Evolutionary conservation across 179 eudicot species (phyloP).

Genomic region (Heliamphora pulchella): DNA sequence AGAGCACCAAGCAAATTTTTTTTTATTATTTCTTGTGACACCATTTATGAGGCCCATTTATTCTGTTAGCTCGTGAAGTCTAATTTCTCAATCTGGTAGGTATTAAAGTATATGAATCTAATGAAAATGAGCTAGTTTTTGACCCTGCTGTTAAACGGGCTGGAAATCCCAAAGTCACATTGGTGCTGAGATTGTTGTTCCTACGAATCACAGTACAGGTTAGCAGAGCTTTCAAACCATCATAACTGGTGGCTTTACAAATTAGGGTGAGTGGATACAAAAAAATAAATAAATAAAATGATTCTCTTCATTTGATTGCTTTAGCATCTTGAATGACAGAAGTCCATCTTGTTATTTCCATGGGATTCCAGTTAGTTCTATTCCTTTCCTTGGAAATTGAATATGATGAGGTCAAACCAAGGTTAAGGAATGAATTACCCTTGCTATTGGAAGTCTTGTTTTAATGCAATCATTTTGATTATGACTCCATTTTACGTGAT

Average conservation of each 20-base stretch:
- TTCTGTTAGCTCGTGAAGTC: not conserved
- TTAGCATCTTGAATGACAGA: not conserved
- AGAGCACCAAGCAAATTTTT: not conserved
- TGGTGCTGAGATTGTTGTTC: slow-evolving; percentile 47
- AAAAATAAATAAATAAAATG: not conserved
- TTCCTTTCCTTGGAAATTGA: not conserved
- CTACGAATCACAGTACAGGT: slow-evolving; percentile 64
- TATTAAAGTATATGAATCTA: slow-evolving; percentile 68
- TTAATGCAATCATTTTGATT: not conserved
- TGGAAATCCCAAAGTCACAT: slow-evolving; percentile 68
- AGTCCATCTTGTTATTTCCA: not conserved
- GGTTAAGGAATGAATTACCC: not conserved
- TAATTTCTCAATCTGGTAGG: slow-evolving; percentile 35
- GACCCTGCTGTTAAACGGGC: slow-evolving; percentile 91
- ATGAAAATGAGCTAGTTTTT: slow-evolving; percentile 70
- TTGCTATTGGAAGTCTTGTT: slow-evolving; percentile 3
- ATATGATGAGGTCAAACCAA: not conserved
- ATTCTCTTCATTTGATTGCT: not conserved
- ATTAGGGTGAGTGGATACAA: not conserved
- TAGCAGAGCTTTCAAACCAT: slow-evolving; percentile 13
- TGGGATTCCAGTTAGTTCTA: not conserved
- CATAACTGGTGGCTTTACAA: not conserved
- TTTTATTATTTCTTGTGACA: not conserved
- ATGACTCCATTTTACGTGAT: not conserved
- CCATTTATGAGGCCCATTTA: not conserved